Base-by-base conservation (phyloP, 164 flowering plant species). In the Chimonanthus praecox region DNA sequence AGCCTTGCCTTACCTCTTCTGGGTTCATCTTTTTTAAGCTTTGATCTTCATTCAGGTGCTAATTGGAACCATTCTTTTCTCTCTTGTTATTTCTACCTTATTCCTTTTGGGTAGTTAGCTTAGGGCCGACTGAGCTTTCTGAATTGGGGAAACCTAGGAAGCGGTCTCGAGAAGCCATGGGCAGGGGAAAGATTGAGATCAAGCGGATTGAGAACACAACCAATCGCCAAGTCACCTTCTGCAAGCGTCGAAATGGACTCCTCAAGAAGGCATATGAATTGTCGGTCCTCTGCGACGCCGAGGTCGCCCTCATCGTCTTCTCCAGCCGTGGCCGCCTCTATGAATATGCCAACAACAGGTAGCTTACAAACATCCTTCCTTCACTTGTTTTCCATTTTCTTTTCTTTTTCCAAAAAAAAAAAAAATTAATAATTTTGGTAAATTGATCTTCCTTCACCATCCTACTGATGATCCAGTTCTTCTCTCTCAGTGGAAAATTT, bases 171-270 rank as follows among this genome's bases (percentile, higher is more conserved):
- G 82, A 82, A 74, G 85, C 80, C 72, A 76, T 82, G 75, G 89
- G 90, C 3, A 84, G 92, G 71, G 95, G 95, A 71, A 90, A 90
- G 87, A 88, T 90, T 67, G 92, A 87, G 84, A 90, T 90, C 83
- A 89, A 90, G 81, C 77, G 95, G 84, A 90, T 90, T 76, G 95
- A 90, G 74, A 90, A 89, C 89, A 90, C 92, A 0, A 90, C 95
- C 0, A 90, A 89, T 69, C 83, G 95, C 2, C 95, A 90, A 75
- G 95, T 90, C 43, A 90, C 95, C 62, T 90, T 90, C 78, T 90
- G 92, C 69, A 90, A 90, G 79, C 82, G 95, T 46, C 79, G 95
- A 47, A 89, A 89, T 47, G 95, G 95, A 10, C 76, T 90, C 62
- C 92, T 90, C 49, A 90, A 90, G 80, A 90, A 90, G 75, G 92